These are phyloP conservation scores for Psilocybe tampanensis DNA, from an alignment of 768 basidiomycete genomes.

Conservation along the genomic window DNA sequence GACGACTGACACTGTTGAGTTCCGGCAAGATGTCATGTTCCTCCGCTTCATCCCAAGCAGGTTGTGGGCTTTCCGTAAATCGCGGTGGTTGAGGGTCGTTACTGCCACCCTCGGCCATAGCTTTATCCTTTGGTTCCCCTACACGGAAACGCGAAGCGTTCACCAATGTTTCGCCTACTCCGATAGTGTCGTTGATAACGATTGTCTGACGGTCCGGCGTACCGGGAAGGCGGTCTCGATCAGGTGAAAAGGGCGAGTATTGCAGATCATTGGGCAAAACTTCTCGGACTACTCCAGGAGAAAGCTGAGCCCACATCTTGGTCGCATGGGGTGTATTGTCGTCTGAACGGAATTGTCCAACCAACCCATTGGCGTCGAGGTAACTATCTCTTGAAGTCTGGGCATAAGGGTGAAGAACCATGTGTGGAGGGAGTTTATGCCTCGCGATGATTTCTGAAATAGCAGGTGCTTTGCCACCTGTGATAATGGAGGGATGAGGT, in stretches of 20 bases:
- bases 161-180: slow-evolving; percentile 65
- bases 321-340: slow-evolving; percentile 41
- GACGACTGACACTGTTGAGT: slow-evolving; percentile 1
- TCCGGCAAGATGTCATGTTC: neutral
- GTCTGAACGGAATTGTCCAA: slow-evolving; percentile 35
- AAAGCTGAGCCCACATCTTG: slow-evolving; percentile 55
- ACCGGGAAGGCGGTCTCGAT: slow-evolving; percentile 16
- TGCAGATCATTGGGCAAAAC: slow-evolving; percentile 45
- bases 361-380: slow-evolving; percentile 30
- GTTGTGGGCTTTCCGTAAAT: neutral
- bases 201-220: slow-evolving; percentile 25
- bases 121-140: neutral
- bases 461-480: slow-evolving; percentile 13
- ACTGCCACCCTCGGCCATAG: neutral
- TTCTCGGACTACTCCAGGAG: slow-evolving; percentile 46
- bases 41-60: neutral
- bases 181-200: slow-evolving; percentile 51
- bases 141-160: slow-evolving; percentile 30
- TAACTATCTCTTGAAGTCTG: slow-evolving; percentile 37
- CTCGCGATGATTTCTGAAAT: slow-evolving; percentile 31
- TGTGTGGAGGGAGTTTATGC: slow-evolving; percentile 40
- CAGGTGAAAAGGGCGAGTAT: slow-evolving; percentile 48
- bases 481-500: slow-evolving; percentile 30
- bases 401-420: slow-evolving; percentile 48
- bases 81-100: neutral